Evolutionary conservation across 1,284 basidiomycete genomes (phyloP).

Genomic region (Marasmius oreades): DNA sequence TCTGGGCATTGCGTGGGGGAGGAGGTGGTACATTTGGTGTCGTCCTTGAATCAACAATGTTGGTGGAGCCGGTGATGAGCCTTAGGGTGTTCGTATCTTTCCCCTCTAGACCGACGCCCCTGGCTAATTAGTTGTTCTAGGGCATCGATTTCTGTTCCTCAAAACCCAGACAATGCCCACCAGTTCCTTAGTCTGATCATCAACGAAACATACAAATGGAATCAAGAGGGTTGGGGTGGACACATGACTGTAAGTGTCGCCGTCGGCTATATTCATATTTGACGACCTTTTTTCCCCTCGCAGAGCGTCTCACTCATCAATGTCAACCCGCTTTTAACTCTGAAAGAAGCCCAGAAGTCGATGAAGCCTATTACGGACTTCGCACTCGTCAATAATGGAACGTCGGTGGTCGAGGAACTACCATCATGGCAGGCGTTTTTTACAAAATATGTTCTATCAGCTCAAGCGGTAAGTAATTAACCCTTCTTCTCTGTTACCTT

Average conservation of each 20-base stretch:
- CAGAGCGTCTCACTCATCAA: conserved; percentile 8
- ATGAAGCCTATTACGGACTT: conserved; percentile 29
- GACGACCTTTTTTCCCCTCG: not conserved
- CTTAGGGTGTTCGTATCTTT: conserved; percentile 22
- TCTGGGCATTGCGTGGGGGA: conserved; percentile 37
- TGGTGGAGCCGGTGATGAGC: conserved; percentile 30
- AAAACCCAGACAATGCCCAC: conserved; percentile 17
- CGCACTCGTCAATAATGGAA: conserved; percentile 26
- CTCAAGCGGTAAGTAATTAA: conserved; percentile 1
- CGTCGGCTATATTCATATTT: not conserved
- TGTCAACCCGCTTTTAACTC: conserved; percentile 27
- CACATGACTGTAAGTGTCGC: conserved; percentile 32
- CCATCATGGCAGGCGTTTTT: conserved; percentile 31
- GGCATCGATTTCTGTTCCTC: conserved; percentile 14
- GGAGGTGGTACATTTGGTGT: conserved; percentile 37
- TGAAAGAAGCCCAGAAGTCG: conserved; percentile 25
- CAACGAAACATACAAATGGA: conserved; percentile 37
- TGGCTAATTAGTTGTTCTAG: conserved; percentile 14
- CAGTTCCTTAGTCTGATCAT: conserved; percentile 30
- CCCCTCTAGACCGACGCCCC: conserved; percentile 21
- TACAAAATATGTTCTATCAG: conserved; percentile 14
- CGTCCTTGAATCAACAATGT: conserved; percentile 31
- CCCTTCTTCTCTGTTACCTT: not conserved
- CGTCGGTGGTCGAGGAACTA: conserved; percentile 28
- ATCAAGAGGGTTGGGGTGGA: conserved; percentile 51